Evolutionary conservation across 2,329 filamentous ascomycete genomes (phyloP).

Genomic region (Fusarium sterilihyphosum): DNA sequence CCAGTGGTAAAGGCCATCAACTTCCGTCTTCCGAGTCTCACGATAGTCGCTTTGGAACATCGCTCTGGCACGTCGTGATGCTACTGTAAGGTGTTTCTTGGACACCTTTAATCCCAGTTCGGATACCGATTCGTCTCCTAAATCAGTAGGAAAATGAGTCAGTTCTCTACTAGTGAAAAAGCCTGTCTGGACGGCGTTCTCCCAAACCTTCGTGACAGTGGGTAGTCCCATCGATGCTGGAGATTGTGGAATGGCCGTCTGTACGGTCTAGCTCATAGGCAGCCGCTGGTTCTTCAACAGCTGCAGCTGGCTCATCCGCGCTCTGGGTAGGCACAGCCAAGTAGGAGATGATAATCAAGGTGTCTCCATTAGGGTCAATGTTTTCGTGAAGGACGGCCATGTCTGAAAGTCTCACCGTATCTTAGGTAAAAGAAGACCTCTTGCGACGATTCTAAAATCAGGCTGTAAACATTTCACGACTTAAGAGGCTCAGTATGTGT

Average conservation of each 20-base stretch:
- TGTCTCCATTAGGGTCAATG: neutral
- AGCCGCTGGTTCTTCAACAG: neutral
- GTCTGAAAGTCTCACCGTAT: neutral
- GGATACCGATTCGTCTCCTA: neutral
- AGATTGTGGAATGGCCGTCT: neutral
- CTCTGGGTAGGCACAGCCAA: neutral
- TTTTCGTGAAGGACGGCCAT: neutral
- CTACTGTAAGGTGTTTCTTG: neutral
- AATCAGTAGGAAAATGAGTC: neutral
- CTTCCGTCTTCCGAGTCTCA: neutral
- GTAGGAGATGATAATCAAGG: neutral
- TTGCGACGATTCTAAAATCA: neutral
- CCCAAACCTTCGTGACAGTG: neutral
- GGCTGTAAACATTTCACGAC: neutral
- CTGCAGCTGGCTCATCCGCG: neutral
- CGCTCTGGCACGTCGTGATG: neutral
- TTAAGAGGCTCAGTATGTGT: neutral
- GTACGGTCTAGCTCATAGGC: neutral
- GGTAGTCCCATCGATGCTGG: neutral
- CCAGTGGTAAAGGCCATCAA: neutral
- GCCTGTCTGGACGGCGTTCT: neutral
- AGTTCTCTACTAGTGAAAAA: neutral
- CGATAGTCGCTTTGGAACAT: neutral
- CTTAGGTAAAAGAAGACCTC: neutral
- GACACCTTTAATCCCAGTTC: neutral